Evolutionary conservation across 2,329 filamentous ascomycete genomes (phyloP).

Genomic region (Orbilia quercus): DNA sequence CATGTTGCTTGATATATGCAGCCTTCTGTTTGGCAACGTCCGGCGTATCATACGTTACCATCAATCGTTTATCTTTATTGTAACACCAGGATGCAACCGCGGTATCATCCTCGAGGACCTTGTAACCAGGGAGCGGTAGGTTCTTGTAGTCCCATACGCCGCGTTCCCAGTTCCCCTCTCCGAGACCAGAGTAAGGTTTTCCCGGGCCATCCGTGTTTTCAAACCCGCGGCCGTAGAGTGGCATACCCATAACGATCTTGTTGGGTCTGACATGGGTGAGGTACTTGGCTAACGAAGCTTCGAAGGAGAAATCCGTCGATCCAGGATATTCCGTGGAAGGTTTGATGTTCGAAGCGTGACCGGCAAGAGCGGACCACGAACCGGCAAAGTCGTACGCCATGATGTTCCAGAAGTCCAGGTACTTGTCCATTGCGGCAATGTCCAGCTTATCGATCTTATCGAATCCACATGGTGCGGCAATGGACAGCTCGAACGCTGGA

Average conservation of each 20-base stretch:
- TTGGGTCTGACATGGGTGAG: conserved; percentile 68
- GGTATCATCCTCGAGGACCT: conserved; percentile 73
- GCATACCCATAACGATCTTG: conserved; percentile 92
- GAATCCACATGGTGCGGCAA: conserved; percentile 64
- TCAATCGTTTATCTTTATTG: conserved; percentile 70
- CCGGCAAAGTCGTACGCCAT: conserved; percentile 93
- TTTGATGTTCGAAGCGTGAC: conserved; percentile 85
- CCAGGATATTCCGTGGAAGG: conserved; percentile 69
- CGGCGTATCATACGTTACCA: conserved; percentile 84
- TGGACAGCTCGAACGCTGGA: conserved; percentile 66
- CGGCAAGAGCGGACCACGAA: conserved; percentile 78
- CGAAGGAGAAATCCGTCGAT: conserved; percentile 82
- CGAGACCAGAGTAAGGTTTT: conserved; percentile 75
- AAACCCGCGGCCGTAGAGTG: conserved; percentile 89
- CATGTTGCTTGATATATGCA: conserved; percentile 73
- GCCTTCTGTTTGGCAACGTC: conserved; percentile 76
- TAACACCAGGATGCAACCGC: conserved; percentile 82
- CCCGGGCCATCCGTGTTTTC: conserved; percentile 81
- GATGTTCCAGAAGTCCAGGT: conserved; percentile 80
- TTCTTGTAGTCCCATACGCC: conserved; percentile 92
- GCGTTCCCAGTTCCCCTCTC: conserved; percentile 83
- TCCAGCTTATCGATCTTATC: conserved; percentile 73
- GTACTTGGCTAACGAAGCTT: conserved; percentile 78
- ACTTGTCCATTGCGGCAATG: conserved; percentile 73
- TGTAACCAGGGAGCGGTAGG: conserved; percentile 75